Base-by-base conservation (phyloP, 441 rosid genomes). In the Syzygium malaccense region DNA sequence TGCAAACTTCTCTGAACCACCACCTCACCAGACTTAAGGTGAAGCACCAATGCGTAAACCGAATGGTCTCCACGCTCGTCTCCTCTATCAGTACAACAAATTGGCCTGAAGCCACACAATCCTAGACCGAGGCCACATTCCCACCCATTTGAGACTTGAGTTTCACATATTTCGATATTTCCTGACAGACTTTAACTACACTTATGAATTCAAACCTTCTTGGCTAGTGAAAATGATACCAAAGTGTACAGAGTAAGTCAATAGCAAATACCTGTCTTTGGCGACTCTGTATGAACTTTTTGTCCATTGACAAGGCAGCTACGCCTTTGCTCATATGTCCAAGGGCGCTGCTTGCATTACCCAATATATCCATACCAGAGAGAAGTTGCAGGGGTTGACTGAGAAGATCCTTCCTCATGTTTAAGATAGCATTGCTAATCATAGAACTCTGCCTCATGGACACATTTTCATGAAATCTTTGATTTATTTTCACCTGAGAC, bases 321-420 rank as follows among this genome's bases (percentile, higher is more conserved):
- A 96, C 96, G 85, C 99, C 99, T 96, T 97, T 96, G 94, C 99
- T 96, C 99, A 97, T 96, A 93, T 96, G 98, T 62, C 99, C 99
- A 91, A 96, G 99, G 6, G 99, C 99, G 87, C 99, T 98, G 93
- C 99, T 98, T 88, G 99, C 99, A 89, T 97, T 98, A 86, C 99
- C 99, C 95, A 98, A 92, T 93, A 96, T 96, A 91, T 98, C 99
- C 90, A 98, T 96, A 91, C 99, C 98, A 55, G 98, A 97, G 48
- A 98, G 99, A 92, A 98, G 92, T 92, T 97, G 99, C 92, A 95
- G 97, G 86, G 99, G 99, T 93, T 96, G 99, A 89, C 99, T 98
- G 83, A 98, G 97, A 88, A 98, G 95, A 94, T 96, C 99, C 93
- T 96, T 98, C 92, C 95, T 94, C 83, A 98, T 90, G 87, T 94